Evolutionary conservation across 176 grass and related monocot species (phyloP), one percentile per base, ranked within the genome.

Genomic region (Aegilops tauschii): DNA sequence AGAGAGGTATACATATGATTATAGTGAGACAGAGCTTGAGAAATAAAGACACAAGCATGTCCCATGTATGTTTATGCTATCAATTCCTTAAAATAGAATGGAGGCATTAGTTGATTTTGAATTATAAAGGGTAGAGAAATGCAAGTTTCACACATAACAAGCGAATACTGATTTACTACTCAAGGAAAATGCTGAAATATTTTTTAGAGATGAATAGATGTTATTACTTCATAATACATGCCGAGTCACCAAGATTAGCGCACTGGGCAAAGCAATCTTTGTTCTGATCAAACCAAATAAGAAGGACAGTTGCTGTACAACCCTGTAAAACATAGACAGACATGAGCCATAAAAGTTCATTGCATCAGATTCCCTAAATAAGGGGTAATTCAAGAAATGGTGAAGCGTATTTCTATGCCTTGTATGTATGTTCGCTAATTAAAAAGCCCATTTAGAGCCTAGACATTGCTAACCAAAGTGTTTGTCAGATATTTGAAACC

Each of bases 181-280:
- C 21, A 20, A 73, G 35, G 14, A 7, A 17, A 25, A 73, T 42
- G 25, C 29, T 67, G 30, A 45, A 85, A 11, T 77, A 35, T 64
- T 61, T 77, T 37, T 32, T 6, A 52, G 18, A 67, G 47, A 17
- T 77, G 67, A 49, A 78, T 49, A 85, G 65, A 47, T 76, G 67
- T 61, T 31, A 73, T 80, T 92, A 95, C 93, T 82, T 88, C 63
- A 95, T 85, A 87, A 95, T 30, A 82, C 93, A 92, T 80, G 87
- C 82, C 65, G 93, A 95, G 88, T 95, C 93, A 3, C 93, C 93
- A 7, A 95, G 82, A 87, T 95, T 95, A 21, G 93, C 93, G 82
- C 93, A 95, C 65, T 95, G 93, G 37, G 76, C 93, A 88, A 92
- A 92, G 54, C 87, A 87, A 81, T 91, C 86, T 79, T 78, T 88